Evolutionary conservation across 2,329 filamentous ascomycete species (phyloP).

Genomic region (Diaporthe batatas): DNA sequence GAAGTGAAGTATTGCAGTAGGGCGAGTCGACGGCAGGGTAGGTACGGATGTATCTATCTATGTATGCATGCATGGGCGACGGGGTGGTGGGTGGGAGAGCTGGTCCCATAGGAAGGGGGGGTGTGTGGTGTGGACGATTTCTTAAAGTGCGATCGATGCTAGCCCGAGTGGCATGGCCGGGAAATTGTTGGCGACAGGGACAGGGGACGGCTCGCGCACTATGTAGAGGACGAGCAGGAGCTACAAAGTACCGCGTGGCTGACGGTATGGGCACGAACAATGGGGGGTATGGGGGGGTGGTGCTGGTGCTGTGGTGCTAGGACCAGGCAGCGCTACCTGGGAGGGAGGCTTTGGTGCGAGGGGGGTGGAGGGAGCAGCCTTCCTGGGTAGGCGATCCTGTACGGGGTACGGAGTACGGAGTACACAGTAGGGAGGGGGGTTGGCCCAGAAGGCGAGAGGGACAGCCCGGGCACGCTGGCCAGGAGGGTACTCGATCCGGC

Average conservation of each 20-base stretch:
- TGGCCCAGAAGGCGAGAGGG: neutral
- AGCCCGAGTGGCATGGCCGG: slow-evolving; percentile 40
- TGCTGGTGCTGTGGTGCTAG: slow-evolving; percentile 21
- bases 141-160: slow-evolving; percentile 42
- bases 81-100: slow-evolving; percentile 40
- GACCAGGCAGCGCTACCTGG: slow-evolving; percentile 13
- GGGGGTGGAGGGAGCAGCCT: slow-evolving; percentile 6
- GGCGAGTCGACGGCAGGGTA: slow-evolving; percentile 16
- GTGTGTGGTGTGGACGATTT: slow-evolving; percentile 38
- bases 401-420: neutral
- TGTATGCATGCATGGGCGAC: slow-evolving; percentile 33
- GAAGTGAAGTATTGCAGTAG: slow-evolving; percentile 36
- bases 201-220: slow-evolving; percentile 26
- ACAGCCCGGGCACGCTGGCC: slow-evolving; percentile 23
- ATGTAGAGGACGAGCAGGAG: slow-evolving; percentile 26
- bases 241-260: slow-evolving; percentile 28
- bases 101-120: slow-evolving; percentile 36
- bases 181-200: slow-evolving; percentile 43
- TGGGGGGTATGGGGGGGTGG: neutral
- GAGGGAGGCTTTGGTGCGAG: slow-evolving; percentile 8
- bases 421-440: neutral
- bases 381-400: neutral
- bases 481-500: slow-evolving; percentile 35
- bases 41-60: slow-evolving; percentile 32
- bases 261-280: slow-evolving; percentile 17